Evolutionary conservation across 768 basidiomycete genomes (phyloP).

Genomic region (Gymnopilus junonius): DNA sequence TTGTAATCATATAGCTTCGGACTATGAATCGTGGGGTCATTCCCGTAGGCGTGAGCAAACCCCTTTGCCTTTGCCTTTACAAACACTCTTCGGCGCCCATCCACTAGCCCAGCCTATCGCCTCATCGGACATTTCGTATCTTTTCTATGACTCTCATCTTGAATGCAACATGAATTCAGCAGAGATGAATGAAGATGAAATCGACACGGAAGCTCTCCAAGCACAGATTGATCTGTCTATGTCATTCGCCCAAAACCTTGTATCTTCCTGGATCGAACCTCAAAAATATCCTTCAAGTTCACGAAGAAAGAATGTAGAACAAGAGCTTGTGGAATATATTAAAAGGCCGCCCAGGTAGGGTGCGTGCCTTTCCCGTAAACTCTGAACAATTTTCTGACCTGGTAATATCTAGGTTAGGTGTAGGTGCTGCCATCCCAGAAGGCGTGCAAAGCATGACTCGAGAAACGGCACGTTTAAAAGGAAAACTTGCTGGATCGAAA

Average conservation of each 20-base stretch:
- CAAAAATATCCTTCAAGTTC: conserved; percentile 42
- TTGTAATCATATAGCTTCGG: not conserved
- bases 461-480: conserved; percentile 66
- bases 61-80: not conserved
- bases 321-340: conserved; percentile 69
- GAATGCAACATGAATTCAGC: conserved; percentile 7
- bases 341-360: conserved; percentile 72
- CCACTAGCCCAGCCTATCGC: not conserved
- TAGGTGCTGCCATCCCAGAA: conserved; percentile 65
- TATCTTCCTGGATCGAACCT: conserved; percentile 79
- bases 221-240: conserved; percentile 84
- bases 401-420: conserved; percentile 61
- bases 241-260: conserved; percentile 74
- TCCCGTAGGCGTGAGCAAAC: too few relatives aligned
- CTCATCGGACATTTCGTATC: not conserved
- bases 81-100: not conserved
- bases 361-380: conserved; percentile 9
- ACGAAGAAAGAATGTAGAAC: conserved; percentile 42
- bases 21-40: not conserved
- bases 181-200: conserved; percentile 51
- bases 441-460: conserved; percentile 47
- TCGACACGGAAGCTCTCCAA: conserved; percentile 72
- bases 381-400: conserved; percentile 10
- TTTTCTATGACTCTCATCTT: not conserved
- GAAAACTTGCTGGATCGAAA: conserved; percentile 60